A percentile compares a stretch with the other conserved stretches of the same genome.
These are phyloP conservation scores for Magnaporthiopsis incrustans DNA, from an alignment of 2,329 filamentous ascomycete genomes.

Conservation along the genomic window DNA sequence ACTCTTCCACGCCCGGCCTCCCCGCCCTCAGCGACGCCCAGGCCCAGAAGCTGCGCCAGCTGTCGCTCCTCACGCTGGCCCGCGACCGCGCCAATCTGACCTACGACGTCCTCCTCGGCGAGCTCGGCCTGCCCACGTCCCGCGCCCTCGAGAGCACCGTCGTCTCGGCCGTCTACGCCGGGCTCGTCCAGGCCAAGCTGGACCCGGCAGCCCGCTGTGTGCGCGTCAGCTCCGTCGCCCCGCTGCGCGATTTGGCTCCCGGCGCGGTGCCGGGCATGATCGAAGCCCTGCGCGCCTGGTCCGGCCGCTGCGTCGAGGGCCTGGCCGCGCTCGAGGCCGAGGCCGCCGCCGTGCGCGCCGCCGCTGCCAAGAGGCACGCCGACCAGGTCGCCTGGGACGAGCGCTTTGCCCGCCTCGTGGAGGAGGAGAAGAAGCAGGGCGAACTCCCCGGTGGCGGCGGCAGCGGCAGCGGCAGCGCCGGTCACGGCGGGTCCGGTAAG, in stretches of 20 bases:
- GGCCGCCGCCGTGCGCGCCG: slow-evolving; percentile 56
- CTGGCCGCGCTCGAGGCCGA: slow-evolving; percentile 69
- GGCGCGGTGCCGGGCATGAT: slow-evolving; percentile 63
- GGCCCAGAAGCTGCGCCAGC: slow-evolving; percentile 77
- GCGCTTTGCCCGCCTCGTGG: slow-evolving; percentile 40
- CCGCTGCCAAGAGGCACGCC: slow-evolving; percentile 45
- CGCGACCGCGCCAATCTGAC: slow-evolving; percentile 59
- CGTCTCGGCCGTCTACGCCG: slow-evolving; percentile 79
- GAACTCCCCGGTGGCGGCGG: slow-evolving; percentile 15
- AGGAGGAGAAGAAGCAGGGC: slow-evolving; percentile 30
- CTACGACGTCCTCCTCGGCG: slow-evolving; percentile 60
- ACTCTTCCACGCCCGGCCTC: slow-evolving; percentile 44
- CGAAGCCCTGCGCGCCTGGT: slow-evolving; percentile 64
- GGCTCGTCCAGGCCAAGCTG: slow-evolving; percentile 73
- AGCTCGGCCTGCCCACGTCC: slow-evolving; percentile 57
- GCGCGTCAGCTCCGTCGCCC: slow-evolving; percentile 70
- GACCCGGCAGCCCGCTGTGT: slow-evolving; percentile 70
- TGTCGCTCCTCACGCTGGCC: slow-evolving; percentile 78
- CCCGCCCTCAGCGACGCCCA: slow-evolving; percentile 68
- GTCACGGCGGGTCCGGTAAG: slow-evolving; percentile 18
- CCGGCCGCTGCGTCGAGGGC: slow-evolving; percentile 65
- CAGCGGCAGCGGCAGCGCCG: slow-evolving; percentile 3
- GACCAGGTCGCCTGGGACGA: slow-evolving; percentile 40
- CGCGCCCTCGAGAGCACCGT: slow-evolving; percentile 78
- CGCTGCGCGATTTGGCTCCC: slow-evolving; percentile 77